phyloP scores from a whole-genome alignment of 2,329 filamentous ascomycete genomes.

The Talaromyces sp. region DNA sequence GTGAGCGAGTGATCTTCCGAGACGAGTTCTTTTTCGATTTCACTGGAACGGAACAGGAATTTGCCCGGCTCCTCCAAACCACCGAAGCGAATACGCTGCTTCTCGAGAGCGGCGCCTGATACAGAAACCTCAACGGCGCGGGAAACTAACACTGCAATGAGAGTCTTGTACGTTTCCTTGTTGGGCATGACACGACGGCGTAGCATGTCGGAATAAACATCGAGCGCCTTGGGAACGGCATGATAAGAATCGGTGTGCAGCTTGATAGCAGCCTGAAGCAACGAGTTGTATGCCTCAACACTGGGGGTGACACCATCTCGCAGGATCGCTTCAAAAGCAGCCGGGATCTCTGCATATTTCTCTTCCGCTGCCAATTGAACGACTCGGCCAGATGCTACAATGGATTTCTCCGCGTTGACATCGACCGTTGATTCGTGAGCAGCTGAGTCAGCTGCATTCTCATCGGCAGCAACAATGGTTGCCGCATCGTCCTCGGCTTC shows the following conservation, averaged over 20 bases:
- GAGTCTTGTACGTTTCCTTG: conserved; percentile 78
- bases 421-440: conserved; percentile 41
- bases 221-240: conserved; percentile 83
- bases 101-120: conserved; percentile 70
- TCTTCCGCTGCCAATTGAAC: conserved; percentile 67
- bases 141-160: conserved; percentile 77
- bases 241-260: conserved; percentile 76
- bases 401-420: conserved; percentile 59
- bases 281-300: conserved; percentile 83
- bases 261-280: conserved; percentile 79
- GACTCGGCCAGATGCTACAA: conserved; percentile 74
- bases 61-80: conserved; percentile 78
- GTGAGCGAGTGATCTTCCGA: conserved; percentile 82
- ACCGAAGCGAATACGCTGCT: conserved; percentile 79
- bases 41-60: conserved; percentile 85
- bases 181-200: conserved; percentile 77
- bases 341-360: conserved; percentile 82
- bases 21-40: conserved; percentile 81
- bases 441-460: conserved; percentile 23
- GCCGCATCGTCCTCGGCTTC: conserved; percentile 36
- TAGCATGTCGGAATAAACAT: conserved; percentile 96
- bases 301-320: conserved; percentile 76
- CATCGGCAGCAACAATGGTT: conserved; percentile 26
- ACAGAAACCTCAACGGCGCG: conserved; percentile 75
- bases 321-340: conserved; percentile 86